Conservation (phyloP, 2,329 filamentous ascomycete genomes). For the Fusarium tjaetaba region DNA sequence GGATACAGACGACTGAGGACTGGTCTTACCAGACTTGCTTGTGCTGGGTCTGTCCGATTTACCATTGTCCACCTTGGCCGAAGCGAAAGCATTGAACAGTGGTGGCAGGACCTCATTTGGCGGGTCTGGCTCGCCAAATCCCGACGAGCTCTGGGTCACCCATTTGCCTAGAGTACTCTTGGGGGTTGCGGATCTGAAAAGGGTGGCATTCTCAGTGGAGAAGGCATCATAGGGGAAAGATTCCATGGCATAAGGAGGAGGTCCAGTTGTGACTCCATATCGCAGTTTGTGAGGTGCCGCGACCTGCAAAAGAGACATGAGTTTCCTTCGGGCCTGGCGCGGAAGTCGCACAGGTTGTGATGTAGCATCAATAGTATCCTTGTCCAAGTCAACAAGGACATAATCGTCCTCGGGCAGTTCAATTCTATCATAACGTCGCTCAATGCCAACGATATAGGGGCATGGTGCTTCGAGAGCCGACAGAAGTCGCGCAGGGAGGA, state of each 20-base stretch:
- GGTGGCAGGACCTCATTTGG: constrained; percentile 64
- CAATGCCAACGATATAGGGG: constrained; percentile 96
- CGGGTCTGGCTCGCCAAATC: constrained; percentile 77
- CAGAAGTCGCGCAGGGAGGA: constrained; percentile 86
- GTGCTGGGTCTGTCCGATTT: constrained; percentile 82
- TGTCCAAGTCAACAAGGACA: constrained; percentile 92
- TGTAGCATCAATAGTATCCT: constrained; percentile 88
- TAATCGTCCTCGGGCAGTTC: constrained; percentile 95
- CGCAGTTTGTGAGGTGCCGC: constrained; percentile 90
- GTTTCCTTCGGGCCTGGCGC: constrained; percentile 88
- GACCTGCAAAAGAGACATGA: constrained; percentile 86
- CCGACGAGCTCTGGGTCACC: constrained; percentile 87
- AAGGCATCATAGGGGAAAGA: constrained; percentile 92
- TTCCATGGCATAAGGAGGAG: constrained; percentile 92
- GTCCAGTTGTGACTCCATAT: constrained; percentile 86
- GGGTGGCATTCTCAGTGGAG: constrained; percentile 82
- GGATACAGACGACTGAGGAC: constrained; percentile 73
- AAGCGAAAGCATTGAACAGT: constrained; percentile 91
- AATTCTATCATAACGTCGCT: constrained; percentile 86
- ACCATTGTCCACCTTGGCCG: constrained; percentile 73
- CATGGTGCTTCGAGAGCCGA: constrained; percentile 94
- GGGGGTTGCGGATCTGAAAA: constrained; percentile 78
- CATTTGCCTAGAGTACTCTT: constrained; percentile 83
- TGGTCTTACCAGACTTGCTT: constrained; percentile 70
- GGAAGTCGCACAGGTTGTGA: constrained; percentile 81